Evolutionary conservation across 2,329 filamentous ascomycete genomes (phyloP).

Genomic region (Alternaria triticimaculans): DNA sequence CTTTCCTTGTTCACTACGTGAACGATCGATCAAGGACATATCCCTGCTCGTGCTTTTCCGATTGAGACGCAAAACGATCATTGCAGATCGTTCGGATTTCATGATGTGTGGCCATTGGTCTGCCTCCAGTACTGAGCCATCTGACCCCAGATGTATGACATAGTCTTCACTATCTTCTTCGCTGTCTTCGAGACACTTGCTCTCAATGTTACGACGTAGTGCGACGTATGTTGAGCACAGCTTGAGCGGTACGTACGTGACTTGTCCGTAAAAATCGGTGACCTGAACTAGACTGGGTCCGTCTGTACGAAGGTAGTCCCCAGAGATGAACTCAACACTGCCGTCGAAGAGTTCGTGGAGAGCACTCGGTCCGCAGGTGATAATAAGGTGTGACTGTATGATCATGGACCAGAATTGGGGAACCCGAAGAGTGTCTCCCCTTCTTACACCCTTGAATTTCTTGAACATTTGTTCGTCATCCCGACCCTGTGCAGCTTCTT

Average conservation of each 20-base stretch:
- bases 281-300: neutral
- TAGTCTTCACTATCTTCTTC: neutral
- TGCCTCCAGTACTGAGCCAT: neutral
- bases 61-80: neutral
- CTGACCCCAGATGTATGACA: neutral
- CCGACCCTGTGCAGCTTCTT: neutral
- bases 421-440: neutral
- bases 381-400: neutral
- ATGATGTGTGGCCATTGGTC: neutral
- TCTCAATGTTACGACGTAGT: neutral
- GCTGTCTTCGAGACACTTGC: neutral
- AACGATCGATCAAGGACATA: neutral
- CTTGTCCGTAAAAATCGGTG: neutral
- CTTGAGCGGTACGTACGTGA: neutral
- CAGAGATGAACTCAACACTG: neutral
- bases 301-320: neutral
- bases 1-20: neutral
- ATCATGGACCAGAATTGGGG: neutral
- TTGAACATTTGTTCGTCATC: neutral
- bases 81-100: neutral
- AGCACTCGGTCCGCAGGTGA: neutral
- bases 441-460: neutral
- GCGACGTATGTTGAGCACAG: neutral
- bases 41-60: neutral
- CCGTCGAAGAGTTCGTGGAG: neutral